Base-by-base conservation (phyloP, 345 rosid species). In the Punica granatum region DNA sequence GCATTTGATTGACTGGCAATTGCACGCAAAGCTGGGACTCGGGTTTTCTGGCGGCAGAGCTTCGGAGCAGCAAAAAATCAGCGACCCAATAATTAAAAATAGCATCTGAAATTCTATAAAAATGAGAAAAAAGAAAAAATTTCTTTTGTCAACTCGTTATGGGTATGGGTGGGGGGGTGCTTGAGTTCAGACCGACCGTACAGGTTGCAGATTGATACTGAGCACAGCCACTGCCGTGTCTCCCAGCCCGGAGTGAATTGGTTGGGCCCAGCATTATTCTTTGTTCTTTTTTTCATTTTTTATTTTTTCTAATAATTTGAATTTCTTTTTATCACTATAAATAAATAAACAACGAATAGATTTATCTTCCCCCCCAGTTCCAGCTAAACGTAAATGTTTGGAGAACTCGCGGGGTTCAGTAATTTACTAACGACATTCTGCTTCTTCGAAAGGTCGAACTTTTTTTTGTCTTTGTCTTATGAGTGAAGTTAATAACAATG, bases 261-360 rank as follows among this genome's bases (percentile, higher is more conserved):
- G 58, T 54, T 25, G 71, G 79, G 69, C 74, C 76, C 75, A 21
- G 56, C 73, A 65, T 6, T 12, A 35, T 9, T 37, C 4, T 37
- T 26, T 23, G n/a, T 19, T 39, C 46, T 37, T 43, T 42, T 51
- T n/a, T 33, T 25, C 15, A 1, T 4, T 0, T 19, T 56, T 26
- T 2, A 23, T 51, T 51, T 51, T n/a, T 7, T 18, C 58, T 51
- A 51, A n/a, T 51, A n/a, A n/a, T n/a, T n/a, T n/a, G n/a, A n/a
- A n/a, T n/a, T n/a, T n/a, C n/a, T n/a, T n/a, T n/a, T n/a, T n/a
- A n/a, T n/a, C n/a, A n/a, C n/a, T n/a, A n/a, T n/a, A n/a, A n/a
- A n/a, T n/a, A n/a, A n/a, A n/a, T n/a, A n/a, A n/a, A n/a, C n/a
- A n/a, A n/a, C n/a, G n/a, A n/a, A n/a, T n/a, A n/a, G n/a, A n/a